Evolutionary conservation across 2,329 filamentous ascomycete species (phyloP).

Genomic region (Epichloe bromicola): DNA sequence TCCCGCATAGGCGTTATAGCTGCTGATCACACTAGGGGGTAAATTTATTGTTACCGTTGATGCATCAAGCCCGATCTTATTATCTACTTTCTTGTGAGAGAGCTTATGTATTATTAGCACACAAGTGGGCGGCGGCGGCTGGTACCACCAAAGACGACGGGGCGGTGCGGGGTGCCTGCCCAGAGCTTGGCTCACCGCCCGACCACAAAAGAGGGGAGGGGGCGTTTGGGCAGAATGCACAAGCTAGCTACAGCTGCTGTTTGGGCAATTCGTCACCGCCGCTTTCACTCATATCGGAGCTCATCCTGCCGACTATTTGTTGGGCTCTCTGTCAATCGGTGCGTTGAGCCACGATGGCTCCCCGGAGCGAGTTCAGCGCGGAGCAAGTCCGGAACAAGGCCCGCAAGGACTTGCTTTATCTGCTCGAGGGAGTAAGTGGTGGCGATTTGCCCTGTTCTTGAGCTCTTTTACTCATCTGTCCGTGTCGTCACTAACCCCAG

Average conservation of each 20-base stretch:
- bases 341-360: constrained; percentile 50
- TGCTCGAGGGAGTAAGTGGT: constrained; percentile 84
- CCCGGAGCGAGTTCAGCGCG: constrained; percentile 57
- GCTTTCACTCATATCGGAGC: constrained; percentile 3
- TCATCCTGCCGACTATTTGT: not conserved
- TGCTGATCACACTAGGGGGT: not conserved
- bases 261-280: constrained; percentile 1
- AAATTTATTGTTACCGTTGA: not conserved
- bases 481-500: constrained; percentile 9
- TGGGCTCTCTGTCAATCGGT: not conserved
- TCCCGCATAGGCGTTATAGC: not conserved
- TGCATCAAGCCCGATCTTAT: not conserved
- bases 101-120: too few species aligned
- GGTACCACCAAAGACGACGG: too few species aligned
- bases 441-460: constrained; percentile 14
- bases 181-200: constrained; percentile 4
- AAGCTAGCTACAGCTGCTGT: not conserved
- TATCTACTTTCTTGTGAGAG: too few species aligned
- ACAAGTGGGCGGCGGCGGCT: too few species aligned
- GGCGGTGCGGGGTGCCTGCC: not conserved
- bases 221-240: not conserved
- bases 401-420: constrained; percentile 75
- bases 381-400: constrained; percentile 69
- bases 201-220: not conserved
- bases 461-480: constrained; percentile 5